These are phyloP conservation scores for Suhomyces kilbournensis DNA, from an alignment of 805 yeast species.

Conservation along the genomic window DNA sequence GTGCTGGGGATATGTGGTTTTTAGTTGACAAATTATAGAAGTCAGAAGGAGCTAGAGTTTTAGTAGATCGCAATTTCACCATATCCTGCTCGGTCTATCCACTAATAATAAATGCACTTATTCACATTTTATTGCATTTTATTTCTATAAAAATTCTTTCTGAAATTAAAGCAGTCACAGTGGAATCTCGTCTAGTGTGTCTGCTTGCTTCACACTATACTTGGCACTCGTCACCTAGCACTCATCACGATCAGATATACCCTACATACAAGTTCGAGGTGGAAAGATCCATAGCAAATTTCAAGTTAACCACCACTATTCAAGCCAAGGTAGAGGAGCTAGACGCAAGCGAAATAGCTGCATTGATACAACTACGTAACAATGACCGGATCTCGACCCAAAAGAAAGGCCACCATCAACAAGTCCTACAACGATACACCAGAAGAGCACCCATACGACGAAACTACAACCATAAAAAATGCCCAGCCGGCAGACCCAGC, in stretches of 20 bases:
- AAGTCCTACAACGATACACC: slow-evolving; percentile 32
- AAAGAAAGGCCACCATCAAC: slow-evolving; percentile 36
- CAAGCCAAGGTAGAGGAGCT: background rate
- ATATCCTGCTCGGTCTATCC: background rate
- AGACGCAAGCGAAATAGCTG: background rate
- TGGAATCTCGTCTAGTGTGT: background rate
- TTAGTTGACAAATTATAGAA: background rate
- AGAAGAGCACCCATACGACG: slow-evolving; percentile 27
- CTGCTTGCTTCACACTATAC: background rate
- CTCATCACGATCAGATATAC: background rate
- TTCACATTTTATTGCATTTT: background rate
- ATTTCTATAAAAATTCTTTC: background rate
- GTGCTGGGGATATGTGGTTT: background rate
- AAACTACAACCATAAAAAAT: slow-evolving; percentile 5
- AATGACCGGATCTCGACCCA: slow-evolving; percentile 22
- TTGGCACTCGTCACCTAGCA: background rate
- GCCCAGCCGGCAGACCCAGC: background rate
- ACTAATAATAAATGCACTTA: background rate
- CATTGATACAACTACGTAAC: background rate
- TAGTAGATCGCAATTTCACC: background rate
- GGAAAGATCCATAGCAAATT: background rate
- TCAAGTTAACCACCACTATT: background rate
- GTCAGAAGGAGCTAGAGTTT: background rate
- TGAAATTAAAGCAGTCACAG: background rate
- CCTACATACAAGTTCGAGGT: background rate